phyloP scores from a whole-genome alignment of 2,329 filamentous ascomycete species.

The Orbilia javanica region DNA sequence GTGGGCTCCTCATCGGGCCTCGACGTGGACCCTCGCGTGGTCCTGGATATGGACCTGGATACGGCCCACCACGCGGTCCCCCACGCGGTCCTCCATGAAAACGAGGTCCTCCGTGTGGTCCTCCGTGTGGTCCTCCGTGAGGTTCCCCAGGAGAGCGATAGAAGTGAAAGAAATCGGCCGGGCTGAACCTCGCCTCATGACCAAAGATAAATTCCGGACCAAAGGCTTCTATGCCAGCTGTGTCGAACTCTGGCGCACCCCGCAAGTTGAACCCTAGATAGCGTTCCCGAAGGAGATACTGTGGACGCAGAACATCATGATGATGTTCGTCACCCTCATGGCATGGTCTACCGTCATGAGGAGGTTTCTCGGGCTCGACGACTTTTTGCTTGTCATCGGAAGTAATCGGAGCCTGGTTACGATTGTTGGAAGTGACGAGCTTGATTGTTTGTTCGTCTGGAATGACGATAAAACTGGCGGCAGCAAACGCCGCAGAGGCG shows the following conservation, averaged over 20 bases:
- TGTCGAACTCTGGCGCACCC: neutral
- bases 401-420: slow-evolving; percentile 47
- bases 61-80: neutral
- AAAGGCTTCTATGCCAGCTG: slow-evolving; percentile 18
- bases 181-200: neutral
- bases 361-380: slow-evolving; percentile 6
- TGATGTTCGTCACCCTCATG: slow-evolving; percentile 17
- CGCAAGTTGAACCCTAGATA: neutral
- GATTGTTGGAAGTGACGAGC: slow-evolving; percentile 26
- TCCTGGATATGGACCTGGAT: neutral
- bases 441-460: slow-evolving; percentile 43
- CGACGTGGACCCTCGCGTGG: neutral
- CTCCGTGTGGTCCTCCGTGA: neutral
- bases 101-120: neutral
- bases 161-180: slow-evolving; percentile 7
- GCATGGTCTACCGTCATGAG: neutral
- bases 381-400: slow-evolving; percentile 30
- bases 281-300: slow-evolving; percentile 36
- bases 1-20: neutral
- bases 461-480: slow-evolving; percentile 40
- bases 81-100: neutral
- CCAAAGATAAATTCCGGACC: neutral
- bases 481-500: slow-evolving; percentile 46
- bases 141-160: slow-evolving; percentile 29
- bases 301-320: slow-evolving; percentile 14